Evolutionary conservation across 495 filamentous ascomycete species (phyloP), one percentile per base, ranked within the genome.

Genomic region (Penicillium odoratum): DNA sequence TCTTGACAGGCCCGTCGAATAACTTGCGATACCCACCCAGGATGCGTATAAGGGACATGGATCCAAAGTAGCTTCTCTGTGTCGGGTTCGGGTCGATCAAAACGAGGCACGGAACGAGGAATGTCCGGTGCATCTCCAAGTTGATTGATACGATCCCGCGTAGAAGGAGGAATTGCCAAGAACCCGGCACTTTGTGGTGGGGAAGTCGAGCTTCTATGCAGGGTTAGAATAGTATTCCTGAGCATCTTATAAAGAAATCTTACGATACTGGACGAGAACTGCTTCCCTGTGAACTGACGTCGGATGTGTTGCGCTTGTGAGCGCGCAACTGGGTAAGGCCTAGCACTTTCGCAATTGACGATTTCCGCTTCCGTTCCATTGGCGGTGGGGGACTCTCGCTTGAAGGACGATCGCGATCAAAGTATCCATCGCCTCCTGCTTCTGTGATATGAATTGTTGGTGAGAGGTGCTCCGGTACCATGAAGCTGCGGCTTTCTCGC

Each of bases 41-140:
- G 81, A 66, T 88, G 84, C 4, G 82, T 88, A 57, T 81, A 88
- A 0, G 85, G 85, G 29, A 87, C 67, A 63, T 89, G 86, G 38
- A 88, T 81, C 86, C 86, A 89, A 53, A 83, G 76, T 36, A 88
- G 78, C 62, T 85, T 74, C 51, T 79, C 75, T 0, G 66, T 75
- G 13, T 65, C 70, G 42, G 69, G 62, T 48, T 74, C 74, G 5
- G 77, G 74, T 29, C 72, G 64, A 53, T 74, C 72, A 53, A 79
- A 76, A 3, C 76, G 62, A 34, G 69, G 71, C 5, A 68, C 51
- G 21, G 60, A 58, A 31, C 71, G 66, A 52, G 75, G 71, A 11
- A 65, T 50, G 45, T 72, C 70, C 5, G 64, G 53, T 7, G 51
- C 48, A 3, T 70, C 61, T 3, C 48, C 59, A 15, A 52, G 26